Evolutionary conservation across 768 basidiomycete species (phyloP).

Genomic region (Tylopilus sp.): DNA sequence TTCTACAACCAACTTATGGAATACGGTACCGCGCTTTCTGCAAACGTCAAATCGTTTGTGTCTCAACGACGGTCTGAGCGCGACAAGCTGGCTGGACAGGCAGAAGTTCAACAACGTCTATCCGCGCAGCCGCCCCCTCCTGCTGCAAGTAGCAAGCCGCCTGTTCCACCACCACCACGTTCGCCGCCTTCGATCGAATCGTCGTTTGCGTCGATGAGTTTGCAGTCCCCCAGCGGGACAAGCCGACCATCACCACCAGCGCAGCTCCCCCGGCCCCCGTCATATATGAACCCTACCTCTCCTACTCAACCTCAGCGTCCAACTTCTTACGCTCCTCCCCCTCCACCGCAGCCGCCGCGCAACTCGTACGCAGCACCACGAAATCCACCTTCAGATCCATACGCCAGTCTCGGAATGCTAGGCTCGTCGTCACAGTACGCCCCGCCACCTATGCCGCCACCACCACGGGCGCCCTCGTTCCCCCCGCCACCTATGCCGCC

Average conservation of each 20-base stretch:
- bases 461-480: constrained; percentile 25
- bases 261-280: constrained; percentile 28
- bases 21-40: constrained; percentile 53
- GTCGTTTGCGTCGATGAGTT: constrained; percentile 55
- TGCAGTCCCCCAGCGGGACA: constrained; percentile 35
- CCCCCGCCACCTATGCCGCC: constrained; percentile 16
- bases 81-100: constrained; percentile 58
- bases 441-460: constrained; percentile 15
- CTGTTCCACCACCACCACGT: constrained; percentile 44
- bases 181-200: constrained; percentile 41
- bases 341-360: constrained; percentile 28
- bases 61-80: constrained; percentile 65
- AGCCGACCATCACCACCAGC: constrained; percentile 28
- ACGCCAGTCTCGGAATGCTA: constrained; percentile 32
- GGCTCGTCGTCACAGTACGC: constrained; percentile 19
- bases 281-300: constrained; percentile 19
- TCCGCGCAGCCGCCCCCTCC: constrained; percentile 38
- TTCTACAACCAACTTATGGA: constrained; percentile 84
- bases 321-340: constrained; percentile 15
- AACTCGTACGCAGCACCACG: constrained; percentile 20
- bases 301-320: constrained; percentile 22
- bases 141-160: constrained; percentile 46
- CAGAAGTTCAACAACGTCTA: constrained; percentile 70
- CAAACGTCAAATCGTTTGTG: constrained; percentile 61
- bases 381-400: constrained; percentile 32